phyloP scores from a whole-genome alignment of 2,329 filamentous ascomycete species.

The Aspergillus chevalieri region DNA sequence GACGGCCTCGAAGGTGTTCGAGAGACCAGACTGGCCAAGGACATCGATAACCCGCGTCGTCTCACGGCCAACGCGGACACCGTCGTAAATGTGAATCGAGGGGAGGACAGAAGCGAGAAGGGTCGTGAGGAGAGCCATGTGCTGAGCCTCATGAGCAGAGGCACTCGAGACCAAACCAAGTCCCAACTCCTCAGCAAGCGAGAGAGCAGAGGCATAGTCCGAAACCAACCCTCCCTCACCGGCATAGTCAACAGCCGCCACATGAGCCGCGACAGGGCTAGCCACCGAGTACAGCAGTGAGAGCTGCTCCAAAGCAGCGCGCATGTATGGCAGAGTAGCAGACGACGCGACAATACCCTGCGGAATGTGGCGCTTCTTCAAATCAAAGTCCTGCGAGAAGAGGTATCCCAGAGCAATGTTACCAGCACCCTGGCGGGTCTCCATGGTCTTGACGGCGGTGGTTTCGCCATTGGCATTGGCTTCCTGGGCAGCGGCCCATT shows the following conservation, averaged over 20 bases:
- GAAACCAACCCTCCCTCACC: constrained; percentile 67
- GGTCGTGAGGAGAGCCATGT: constrained; percentile 87
- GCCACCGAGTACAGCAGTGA: constrained; percentile 85
- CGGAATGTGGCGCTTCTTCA: constrained; percentile 82
- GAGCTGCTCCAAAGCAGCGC: constrained; percentile 81
- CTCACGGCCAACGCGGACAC: constrained; percentile 74
- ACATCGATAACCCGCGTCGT: constrained; percentile 76
- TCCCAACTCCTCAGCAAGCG: constrained; percentile 81
- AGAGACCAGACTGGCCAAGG: constrained; percentile 65
- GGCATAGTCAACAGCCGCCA: constrained; percentile 83
- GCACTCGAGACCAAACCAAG: constrained; percentile 78
- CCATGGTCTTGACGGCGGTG: constrained; percentile 70
- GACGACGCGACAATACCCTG: constrained; percentile 87
- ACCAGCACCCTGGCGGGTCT: constrained; percentile 84
- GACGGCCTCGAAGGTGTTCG: constrained; percentile 62
- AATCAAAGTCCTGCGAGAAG: constrained; percentile 93
- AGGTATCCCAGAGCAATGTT: constrained; percentile 91
- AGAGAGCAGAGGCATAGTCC: constrained; percentile 77
- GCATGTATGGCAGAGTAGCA: constrained; percentile 71
- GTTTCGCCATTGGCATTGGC: constrained; percentile 76
- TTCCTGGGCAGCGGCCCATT: constrained; percentile 66
- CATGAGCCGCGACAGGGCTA: constrained; percentile 86
- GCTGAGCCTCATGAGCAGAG: constrained; percentile 86
- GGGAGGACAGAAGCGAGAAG: constrained; percentile 71
- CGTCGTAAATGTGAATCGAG: constrained; percentile 85